Percentiles rank a stretch among this genome's conserved stretches.
These are phyloP conservation scores for Verticillium alfalfae DNA, from an alignment of 2,329 filamentous ascomycete genomes.

Conservation along the genomic window DNA sequence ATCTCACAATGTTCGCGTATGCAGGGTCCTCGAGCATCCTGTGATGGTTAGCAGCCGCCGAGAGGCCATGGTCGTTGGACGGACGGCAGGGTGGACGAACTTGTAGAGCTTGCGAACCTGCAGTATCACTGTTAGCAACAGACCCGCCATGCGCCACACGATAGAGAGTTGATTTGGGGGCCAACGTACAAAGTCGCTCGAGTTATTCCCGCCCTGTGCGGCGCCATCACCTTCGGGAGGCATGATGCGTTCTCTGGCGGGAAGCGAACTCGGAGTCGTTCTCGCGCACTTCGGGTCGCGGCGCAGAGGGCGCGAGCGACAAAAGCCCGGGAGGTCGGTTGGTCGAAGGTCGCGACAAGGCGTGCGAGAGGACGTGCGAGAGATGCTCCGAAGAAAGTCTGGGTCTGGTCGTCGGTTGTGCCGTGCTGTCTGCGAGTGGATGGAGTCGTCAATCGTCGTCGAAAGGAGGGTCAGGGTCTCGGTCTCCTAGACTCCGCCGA, in stretches of 20 bases:
- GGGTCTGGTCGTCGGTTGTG: background rate
- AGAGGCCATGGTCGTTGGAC: background rate
- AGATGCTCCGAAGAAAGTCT: background rate
- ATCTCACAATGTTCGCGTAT: conserved; percentile 87
- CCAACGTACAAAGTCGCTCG: conserved; percentile 90
- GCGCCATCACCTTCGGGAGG: conserved; percentile 27
- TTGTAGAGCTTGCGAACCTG: conserved; percentile 98
- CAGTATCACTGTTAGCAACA: conserved; percentile 19
- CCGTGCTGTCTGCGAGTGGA: background rate
- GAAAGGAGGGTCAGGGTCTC: background rate
- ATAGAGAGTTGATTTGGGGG: conserved; percentile 21
- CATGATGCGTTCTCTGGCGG: conserved; percentile 15
- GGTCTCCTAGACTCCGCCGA: background rate
- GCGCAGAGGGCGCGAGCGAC: background rate
- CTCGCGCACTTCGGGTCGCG: background rate
- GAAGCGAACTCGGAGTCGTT: background rate
- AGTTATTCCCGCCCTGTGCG: conserved; percentile 62
- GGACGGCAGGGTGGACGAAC: conserved; percentile 46
- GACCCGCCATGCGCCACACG: conserved; percentile 1
- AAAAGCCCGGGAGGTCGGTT: background rate
- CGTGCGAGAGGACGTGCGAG: too few species aligned
- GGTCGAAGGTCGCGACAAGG: background rate
- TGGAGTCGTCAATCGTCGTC: background rate
- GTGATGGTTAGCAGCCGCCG: conserved; percentile 21
- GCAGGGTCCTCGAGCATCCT: conserved; percentile 96